Evolutionary conservation across 2,329 filamentous ascomycete genomes (phyloP), one percentile per base, ranked within the genome.

Genomic region (Calonectria hongkongensis): DNA sequence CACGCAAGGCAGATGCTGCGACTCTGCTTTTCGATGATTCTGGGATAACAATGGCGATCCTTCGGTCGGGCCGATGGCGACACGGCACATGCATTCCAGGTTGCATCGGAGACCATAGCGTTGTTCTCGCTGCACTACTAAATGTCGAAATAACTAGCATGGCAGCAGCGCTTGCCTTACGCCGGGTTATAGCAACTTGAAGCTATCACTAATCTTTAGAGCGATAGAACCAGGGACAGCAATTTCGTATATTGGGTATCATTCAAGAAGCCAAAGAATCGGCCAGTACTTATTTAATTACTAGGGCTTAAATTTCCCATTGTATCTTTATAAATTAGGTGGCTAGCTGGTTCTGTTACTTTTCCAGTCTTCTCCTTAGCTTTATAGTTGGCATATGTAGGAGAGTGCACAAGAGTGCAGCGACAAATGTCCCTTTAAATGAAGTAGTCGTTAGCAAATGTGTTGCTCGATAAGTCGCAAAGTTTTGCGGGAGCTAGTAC

Each of bases 311-410:
- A 21, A 2, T 21, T 21, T 21, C 21, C 21, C 21, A 21, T 21
- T 21, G 21, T 21, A 21, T 21, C 21, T 21, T 2, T 21, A 21
- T 2, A 21, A 21, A 21, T 2, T 21, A 21, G 21, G 21, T 21
- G 21, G 21, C 21, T 21, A 21, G 21, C 21, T 21, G 21, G 21
- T 21, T 21, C 21, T 21, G 21, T 21, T 21, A 21, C 21, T 21
- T 21, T 21, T 21, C 21, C 21, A 21, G 21, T 21, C 21, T 21
- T 21, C 21, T 21, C 21, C 21, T 21, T 21, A 75, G 41, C 72
- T 86, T 87, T 1, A 39, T 87, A 2, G 84, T 84, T 4, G 85
- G 85, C 1, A 78, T 87, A 0, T 86, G 84, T 68, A 85, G 84
- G 8, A 84, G 81, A 18, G 78, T 81, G 5, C 84, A 84, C 12